Conservation (phyloP, 208 protist genomes). For the Trypanosoma rangeli region DNA sequence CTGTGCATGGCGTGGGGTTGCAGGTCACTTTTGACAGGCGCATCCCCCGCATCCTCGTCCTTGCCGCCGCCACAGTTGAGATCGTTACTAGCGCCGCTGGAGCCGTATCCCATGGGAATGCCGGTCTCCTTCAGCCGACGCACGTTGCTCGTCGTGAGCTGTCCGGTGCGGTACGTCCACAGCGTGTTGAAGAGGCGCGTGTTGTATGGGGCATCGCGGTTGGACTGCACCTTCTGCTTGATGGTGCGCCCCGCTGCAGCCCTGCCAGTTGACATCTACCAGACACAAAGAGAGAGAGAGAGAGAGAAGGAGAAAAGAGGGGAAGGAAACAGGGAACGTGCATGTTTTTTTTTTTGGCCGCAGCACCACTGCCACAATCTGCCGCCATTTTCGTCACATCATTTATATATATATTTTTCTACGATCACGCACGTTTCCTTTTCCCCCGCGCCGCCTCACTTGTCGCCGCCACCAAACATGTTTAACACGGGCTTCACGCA, state of each 20-base stretch:
- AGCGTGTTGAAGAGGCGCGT: constrained; percentile 70
- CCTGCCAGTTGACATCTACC: constrained; percentile 16
- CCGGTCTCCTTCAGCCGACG: constrained; percentile 52
- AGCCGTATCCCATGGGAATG: constrained; percentile 49
- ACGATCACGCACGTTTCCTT: too few species aligned
- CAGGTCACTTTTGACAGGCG: constrained; percentile 74
- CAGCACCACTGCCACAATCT: not conserved
- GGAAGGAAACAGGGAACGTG: not conserved
- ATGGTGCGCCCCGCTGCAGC: constrained; percentile 48
- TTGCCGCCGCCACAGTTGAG: not conserved
- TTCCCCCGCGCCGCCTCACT: too few species aligned
- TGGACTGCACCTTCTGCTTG: constrained; percentile 76
- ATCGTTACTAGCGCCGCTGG: constrained; percentile 5
- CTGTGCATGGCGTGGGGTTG: constrained; percentile 83
- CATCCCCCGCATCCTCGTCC: constrained; percentile 19
- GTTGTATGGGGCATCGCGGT: constrained; percentile 59
- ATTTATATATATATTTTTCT: not conserved
- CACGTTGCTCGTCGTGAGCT: constrained; percentile 85
- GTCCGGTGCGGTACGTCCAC: constrained; percentile 79
- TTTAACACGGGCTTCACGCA: too few species aligned
- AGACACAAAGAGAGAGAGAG: not conserved
- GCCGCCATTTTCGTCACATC: not conserved
- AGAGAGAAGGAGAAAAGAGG: not conserved
- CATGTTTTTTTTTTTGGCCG: not conserved
- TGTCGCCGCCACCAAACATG: not conserved